phyloP scores from a whole-genome alignment of 177 flowering plant genomes.

The Vitis hybrid region DNA sequence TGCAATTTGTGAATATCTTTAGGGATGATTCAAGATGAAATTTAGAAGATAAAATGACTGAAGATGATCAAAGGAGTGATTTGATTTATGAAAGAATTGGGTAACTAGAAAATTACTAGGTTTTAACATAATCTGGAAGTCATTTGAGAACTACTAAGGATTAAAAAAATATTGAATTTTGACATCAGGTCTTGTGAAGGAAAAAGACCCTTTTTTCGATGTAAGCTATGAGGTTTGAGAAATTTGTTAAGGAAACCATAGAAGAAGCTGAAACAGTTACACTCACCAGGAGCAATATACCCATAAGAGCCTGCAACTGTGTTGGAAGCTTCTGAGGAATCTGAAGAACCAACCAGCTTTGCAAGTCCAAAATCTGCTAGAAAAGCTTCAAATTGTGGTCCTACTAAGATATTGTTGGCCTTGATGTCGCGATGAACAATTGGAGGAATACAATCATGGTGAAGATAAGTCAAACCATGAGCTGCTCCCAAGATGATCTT shows the following conservation, averaged over 20 bases:
- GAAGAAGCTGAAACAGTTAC: not conserved
- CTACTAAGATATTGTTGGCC: slow-evolving; percentile 62
- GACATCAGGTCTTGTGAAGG: too few species aligned
- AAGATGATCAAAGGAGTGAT: too few species aligned
- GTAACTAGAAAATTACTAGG: too few species aligned
- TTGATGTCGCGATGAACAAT: slow-evolving; percentile 73
- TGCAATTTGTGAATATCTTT: slow-evolving; percentile 27
- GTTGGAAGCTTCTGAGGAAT: slow-evolving; percentile 29
- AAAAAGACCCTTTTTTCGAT: not conserved
- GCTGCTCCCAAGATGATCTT: slow-evolving; percentile 63
- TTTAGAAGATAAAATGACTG: too few species aligned
- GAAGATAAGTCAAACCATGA: slow-evolving; percentile 69
- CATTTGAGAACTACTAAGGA: too few species aligned
- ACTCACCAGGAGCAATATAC: slow-evolving; percentile 79
- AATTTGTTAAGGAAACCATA: not conserved
- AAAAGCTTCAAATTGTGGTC: slow-evolving; percentile 52
- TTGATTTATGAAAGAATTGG: too few species aligned
- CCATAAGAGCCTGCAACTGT: slow-evolving; percentile 71
- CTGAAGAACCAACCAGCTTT: slow-evolving; percentile 38
- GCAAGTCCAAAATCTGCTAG: slow-evolving; percentile 83
- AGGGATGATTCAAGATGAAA: too few species aligned
- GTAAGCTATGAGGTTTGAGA: not conserved
- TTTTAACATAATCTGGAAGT: too few species aligned
- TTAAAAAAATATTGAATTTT: too few species aligned
- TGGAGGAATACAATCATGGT: slow-evolving; percentile 75